Base-by-base conservation (phyloP, 192 early-diverging fungal genomes). In the Mortierella claussenii region DNA sequence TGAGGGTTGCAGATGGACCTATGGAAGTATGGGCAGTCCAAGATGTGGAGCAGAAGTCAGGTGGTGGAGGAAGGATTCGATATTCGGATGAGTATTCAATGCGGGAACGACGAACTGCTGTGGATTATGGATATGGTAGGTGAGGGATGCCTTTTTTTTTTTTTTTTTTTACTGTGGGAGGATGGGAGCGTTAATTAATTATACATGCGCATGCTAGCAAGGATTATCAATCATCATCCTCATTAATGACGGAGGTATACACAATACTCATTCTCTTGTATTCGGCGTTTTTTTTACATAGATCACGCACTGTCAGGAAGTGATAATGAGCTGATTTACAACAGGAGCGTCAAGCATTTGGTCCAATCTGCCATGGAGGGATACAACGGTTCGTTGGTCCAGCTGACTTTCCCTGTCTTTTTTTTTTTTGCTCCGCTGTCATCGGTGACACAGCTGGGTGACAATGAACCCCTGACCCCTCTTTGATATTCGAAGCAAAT, bases 341-440 rank as follows among this genome's bases (percentile, higher is more conserved):
- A 23, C 40, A 46, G 57, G 4, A 66, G 63, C 15, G 71, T 75
- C 56, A 75, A 75, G 57, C 49, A 48, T 27, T 34, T 75, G 37
- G 71, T 75, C 31, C 62, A 60, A 24, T 66, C 63, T 15, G 71
- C 93, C 4, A 96, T 97, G 95, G 88, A 91, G 30, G 97, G 97
- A 8, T 96, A 94, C 73, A 97, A 98, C 75, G 95, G 96, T n/a
- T n/a, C n/a, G n/a, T n/a, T n/a, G n/a, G n/a, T n/a, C n/a, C n/a
- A n/a, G n/a, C n/a, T n/a, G n/a, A n/a, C n/a, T n/a, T n/a, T n/a
- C n/a, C n/a, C n/a, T n/a, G n/a, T n/a, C n/a, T n/a, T n/a, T n/a
- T n/a, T n/a, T n/a, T n/a, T n/a, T n/a, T n/a, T n/a, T n/a, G n/a
- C 86, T 88, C 53, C 18, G 44, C 9, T 32, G 31, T 43, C 15